These are phyloP conservation scores for Ascoidea tarda DNA, from an alignment of 805 yeast genomes.

Conservation along the genomic window DNA sequence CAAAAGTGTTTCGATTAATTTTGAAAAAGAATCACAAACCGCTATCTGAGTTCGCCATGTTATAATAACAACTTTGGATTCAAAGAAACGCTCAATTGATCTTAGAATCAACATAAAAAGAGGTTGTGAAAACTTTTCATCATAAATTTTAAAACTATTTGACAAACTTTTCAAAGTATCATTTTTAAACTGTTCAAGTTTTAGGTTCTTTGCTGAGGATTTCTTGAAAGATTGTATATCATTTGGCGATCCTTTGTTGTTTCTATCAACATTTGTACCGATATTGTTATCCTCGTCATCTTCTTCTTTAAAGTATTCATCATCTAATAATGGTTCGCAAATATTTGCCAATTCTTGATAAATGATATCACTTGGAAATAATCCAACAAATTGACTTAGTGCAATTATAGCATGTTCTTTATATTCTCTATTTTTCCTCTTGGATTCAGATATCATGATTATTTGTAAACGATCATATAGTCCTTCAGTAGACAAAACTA, in stretches of 20 bases:
- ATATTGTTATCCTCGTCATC: slow-evolving; percentile 20
- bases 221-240: slow-evolving; percentile 20
- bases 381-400: slow-evolving; percentile 34
- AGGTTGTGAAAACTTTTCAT: slow-evolving; percentile 11
- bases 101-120: slow-evolving; percentile 18
- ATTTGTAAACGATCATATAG: slow-evolving; percentile 25
- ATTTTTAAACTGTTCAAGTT: slow-evolving; percentile 33
- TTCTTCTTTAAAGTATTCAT: slow-evolving; percentile 24
- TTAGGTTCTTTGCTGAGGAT: slow-evolving; percentile 27
- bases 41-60: slow-evolving; percentile 53
- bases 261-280: slow-evolving; percentile 12
- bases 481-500: slow-evolving; percentile 17
- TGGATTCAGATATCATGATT: slow-evolving; percentile 43
- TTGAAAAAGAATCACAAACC: slow-evolving; percentile 25
- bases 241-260: slow-evolving; percentile 14
- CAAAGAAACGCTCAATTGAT: slow-evolving; percentile 16
- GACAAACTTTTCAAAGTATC: slow-evolving; percentile 23
- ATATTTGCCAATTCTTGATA: slow-evolving; percentile 22
- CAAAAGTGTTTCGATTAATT: slow-evolving; percentile 10
- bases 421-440: slow-evolving; percentile 52
- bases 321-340: slow-evolving; percentile 20
- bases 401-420: slow-evolving; percentile 38
- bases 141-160: slow-evolving; percentile 17
- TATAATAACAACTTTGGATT: slow-evolving; percentile 15
- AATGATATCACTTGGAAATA: slow-evolving; percentile 18